Evolutionary conservation across 2,329 filamentous ascomycete genomes (phyloP).

Genomic region (Aureobasidium uvarum): DNA sequence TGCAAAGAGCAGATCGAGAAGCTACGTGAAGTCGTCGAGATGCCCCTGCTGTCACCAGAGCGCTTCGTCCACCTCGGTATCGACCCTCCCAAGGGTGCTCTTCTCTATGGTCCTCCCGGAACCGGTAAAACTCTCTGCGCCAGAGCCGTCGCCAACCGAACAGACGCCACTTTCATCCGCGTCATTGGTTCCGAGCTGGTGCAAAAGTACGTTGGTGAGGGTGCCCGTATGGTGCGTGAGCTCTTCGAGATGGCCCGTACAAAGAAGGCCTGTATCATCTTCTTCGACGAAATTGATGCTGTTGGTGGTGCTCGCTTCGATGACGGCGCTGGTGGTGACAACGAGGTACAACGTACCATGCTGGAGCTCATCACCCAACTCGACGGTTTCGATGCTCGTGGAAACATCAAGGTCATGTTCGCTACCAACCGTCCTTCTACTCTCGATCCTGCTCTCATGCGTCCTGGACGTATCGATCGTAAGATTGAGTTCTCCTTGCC

Average conservation of each 20-base stretch:
- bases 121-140: constrained; percentile 99
- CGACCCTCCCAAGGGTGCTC: constrained; percentile 93
- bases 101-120: constrained; percentile 94
- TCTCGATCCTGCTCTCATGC: constrained; percentile 93
- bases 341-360: constrained; percentile 98
- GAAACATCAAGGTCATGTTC: constrained; percentile 99
- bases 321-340: constrained; percentile 93
- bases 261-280: constrained; percentile 99
- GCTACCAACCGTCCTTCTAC: constrained; percentile 96
- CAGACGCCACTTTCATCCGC: constrained; percentile 96
- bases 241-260: constrained; percentile 99
- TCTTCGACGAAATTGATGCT: constrained; percentile 98
- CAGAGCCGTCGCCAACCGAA: constrained; percentile 94
- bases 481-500: constrained; percentile 99
- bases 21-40: constrained; percentile 96
- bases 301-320: constrained; percentile 95
- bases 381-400: constrained; percentile 91
- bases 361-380: constrained; percentile 95
- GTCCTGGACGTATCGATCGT: constrained; percentile 93
- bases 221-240: constrained; percentile 96
- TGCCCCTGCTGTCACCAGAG: constrained; percentile 94
- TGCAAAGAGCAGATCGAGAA: constrained; percentile 99
- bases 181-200: constrained; percentile 98
- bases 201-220: constrained; percentile 98
- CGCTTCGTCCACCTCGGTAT: constrained; percentile 98